These are phyloP conservation scores for Prillingera fragicola DNA, from an alignment of 1,284 basidiomycete genomes.

Conservation along the genomic window DNA sequence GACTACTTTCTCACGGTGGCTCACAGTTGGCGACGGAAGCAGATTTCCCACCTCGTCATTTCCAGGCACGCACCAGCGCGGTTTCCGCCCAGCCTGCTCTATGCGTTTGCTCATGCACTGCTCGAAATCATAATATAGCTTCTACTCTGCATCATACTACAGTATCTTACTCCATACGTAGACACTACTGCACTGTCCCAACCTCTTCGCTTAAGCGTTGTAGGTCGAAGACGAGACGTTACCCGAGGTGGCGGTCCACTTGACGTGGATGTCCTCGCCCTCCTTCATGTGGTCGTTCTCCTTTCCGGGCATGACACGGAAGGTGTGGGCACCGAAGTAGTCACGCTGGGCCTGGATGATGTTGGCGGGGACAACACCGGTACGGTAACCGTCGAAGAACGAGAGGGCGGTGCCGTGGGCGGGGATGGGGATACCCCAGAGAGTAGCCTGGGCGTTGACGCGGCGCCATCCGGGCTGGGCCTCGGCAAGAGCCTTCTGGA, in stretches of 20 bases:
- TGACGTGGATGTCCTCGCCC: constrained; percentile 73
- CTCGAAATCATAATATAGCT: too few species aligned
- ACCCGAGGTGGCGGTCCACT: constrained; percentile 52
- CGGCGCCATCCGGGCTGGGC: constrained; percentile 98
- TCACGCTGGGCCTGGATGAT: constrained; percentile 82
- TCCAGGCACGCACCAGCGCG: too few species aligned
- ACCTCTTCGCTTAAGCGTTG: constrained; percentile 67
- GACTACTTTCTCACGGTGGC: constrained; percentile 5
- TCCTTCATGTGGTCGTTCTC: constrained; percentile 74
- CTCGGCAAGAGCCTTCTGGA: constrained; percentile 89
- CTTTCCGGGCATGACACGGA: constrained; percentile 82
- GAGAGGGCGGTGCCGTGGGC: constrained; percentile 94
- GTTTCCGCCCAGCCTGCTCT: too few species aligned
- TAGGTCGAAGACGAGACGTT: constrained; percentile 81
- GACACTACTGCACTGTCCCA: too few species aligned
- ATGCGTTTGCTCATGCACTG: too few species aligned
- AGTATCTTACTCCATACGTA: neutral
- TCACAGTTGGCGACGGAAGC: too few species aligned
- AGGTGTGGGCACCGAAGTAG: constrained; percentile 70
- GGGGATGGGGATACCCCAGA: constrained; percentile 96
- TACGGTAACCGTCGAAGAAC: constrained; percentile 96
- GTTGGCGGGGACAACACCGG: constrained; percentile 86
- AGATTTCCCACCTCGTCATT: too few species aligned
- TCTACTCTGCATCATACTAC: too few species aligned
- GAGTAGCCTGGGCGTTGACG: constrained; percentile 88